phyloP scores from a whole-genome alignment of 768 basidiomycete species.

The Lactifluus rugatus region DNA sequence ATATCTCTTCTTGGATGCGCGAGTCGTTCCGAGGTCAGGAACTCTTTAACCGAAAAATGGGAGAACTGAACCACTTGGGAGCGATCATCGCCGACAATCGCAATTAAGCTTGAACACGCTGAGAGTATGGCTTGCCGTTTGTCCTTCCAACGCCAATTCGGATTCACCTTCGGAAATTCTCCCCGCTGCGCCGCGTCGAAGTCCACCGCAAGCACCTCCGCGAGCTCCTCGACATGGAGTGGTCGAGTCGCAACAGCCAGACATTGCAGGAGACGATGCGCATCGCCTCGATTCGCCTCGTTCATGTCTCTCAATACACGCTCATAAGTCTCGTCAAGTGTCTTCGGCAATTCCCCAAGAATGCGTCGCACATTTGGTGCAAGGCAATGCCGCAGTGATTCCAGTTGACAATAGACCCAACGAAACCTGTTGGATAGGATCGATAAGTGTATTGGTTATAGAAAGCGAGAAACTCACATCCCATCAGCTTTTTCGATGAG shows the following conservation, averaged over 20 bases:
- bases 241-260: background rate
- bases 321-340: conserved; percentile 2
- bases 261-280: background rate
- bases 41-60: conserved; percentile 5
- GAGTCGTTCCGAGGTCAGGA: background rate
- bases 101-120: background rate
- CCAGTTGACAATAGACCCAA: background rate
- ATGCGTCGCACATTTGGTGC: background rate
- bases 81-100: background rate
- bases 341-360: background rate
- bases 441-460: background rate
- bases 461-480: background rate
- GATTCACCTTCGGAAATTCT: background rate
- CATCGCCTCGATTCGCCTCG: background rate
- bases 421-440: background rate
- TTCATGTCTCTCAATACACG: background rate
- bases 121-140: background rate
- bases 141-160: background rate
- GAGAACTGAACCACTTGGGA: conserved; percentile 7
- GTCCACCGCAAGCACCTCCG: conserved; percentile 3
- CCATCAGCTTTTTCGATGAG: background rate
- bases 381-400: background rate
- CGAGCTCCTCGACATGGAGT: background rate
- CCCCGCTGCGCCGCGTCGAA: background rate
- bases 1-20: background rate